phyloP scores from a whole-genome alignment of 176 grass and related monocot species.

The Carex kokanica region DNA sequence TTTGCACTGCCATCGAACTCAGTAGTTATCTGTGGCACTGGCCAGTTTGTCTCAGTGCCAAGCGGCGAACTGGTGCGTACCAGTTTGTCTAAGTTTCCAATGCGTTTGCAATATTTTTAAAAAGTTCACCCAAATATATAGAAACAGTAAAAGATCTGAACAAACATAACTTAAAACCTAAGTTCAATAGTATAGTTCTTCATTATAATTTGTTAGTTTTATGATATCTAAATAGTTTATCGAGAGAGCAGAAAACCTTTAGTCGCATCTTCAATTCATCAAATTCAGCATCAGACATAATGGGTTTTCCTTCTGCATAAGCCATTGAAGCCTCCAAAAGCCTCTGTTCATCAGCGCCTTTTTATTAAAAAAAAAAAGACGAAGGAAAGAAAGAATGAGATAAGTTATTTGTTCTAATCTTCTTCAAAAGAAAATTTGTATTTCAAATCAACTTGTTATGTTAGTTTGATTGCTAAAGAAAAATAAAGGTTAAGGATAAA shows the following conservation, averaged over 20 bases:
- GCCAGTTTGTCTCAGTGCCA: neutral
- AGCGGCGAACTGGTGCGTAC: neutral
- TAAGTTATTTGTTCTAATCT: neutral
- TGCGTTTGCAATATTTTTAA: neutral
- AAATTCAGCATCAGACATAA: conserved; percentile 83
- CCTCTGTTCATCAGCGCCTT: conserved; percentile 79
- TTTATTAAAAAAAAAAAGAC: neutral
- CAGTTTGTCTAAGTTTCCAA: neutral
- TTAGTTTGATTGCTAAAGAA: neutral
- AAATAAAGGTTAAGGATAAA: neutral
- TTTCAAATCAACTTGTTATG: neutral
- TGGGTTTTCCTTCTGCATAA: conserved; percentile 72
- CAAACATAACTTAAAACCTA: neutral
- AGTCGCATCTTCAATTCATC: conserved; percentile 71
- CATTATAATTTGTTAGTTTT: neutral
- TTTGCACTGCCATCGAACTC: neutral
- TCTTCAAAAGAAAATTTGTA: conserved; percentile 8
- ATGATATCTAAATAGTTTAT: neutral
- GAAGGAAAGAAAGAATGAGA: neutral
- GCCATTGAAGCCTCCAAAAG: conserved; percentile 95
- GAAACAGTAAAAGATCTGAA: neutral
- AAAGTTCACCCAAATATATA: neutral
- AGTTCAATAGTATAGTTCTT: neutral
- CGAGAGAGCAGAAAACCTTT: conserved; percentile 39
- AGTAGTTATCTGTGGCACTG: neutral